Percentiles rank a stretch among this genome's conserved stretches.
Conservation (phyloP, 1,284 basidiomycete species). For the Trametes versicolor region DNA sequence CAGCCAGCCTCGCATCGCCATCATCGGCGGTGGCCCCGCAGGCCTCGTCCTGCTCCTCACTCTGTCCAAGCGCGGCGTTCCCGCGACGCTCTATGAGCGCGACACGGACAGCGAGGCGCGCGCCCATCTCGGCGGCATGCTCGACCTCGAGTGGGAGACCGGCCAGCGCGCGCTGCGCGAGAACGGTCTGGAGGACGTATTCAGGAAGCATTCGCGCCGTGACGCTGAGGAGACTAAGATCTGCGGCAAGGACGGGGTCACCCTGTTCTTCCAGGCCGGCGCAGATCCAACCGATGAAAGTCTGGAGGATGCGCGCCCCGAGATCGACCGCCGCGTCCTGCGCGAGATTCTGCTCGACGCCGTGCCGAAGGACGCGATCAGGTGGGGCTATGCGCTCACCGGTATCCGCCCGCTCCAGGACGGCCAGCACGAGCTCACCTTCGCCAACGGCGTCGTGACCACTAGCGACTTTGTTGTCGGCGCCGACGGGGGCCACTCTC, state of each 20-base stretch:
- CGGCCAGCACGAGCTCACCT: slow-evolving; percentile 27
- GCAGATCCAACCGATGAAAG: background rate
- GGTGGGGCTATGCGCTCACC: slow-evolving; percentile 23
- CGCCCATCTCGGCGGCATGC: slow-evolving; percentile 28
- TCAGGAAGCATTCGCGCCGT: slow-evolving; percentile 14
- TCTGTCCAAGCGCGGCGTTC: slow-evolving; percentile 25
- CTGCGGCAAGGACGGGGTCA: slow-evolving; percentile 12
- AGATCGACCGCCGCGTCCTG: slow-evolving; percentile 28
- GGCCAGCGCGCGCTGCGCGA: slow-evolving; percentile 32
- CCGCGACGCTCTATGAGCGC: slow-evolving; percentile 33
- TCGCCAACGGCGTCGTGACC: slow-evolving; percentile 17
- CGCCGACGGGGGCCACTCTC: slow-evolving; percentile 57
- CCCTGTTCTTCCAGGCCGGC: slow-evolving; percentile 4
- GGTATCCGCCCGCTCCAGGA: slow-evolving; percentile 7
- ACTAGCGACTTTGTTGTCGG: slow-evolving; percentile 48
- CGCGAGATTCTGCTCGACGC: slow-evolving; percentile 29
- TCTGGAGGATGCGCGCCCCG: slow-evolving; percentile 22
- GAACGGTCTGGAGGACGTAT: slow-evolving; percentile 27
- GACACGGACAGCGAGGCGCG: slow-evolving; percentile 16
- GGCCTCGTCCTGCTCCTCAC: slow-evolving; percentile 27
- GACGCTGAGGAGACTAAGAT: slow-evolving; percentile 24
- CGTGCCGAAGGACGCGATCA: slow-evolving; percentile 19
- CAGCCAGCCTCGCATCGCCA: slow-evolving; percentile 31
- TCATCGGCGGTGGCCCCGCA: slow-evolving; percentile 30
- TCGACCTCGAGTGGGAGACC: slow-evolving; percentile 29